phyloP scores from a whole-genome alignment of 1,284 basidiomycete species.

The Pisolithus thermaeus region DNA sequence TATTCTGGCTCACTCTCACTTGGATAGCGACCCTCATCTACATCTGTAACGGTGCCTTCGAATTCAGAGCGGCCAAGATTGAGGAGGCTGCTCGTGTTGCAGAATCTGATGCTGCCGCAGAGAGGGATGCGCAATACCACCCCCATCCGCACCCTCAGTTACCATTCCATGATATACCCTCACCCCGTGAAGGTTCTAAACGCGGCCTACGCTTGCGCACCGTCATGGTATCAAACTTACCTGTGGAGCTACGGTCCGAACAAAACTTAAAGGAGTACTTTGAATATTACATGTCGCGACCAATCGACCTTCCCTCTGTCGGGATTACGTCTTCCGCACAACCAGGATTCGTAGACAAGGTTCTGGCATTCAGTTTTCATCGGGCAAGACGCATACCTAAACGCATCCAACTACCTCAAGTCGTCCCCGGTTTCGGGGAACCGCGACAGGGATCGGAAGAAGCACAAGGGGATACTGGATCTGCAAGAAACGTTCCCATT shows the following conservation, averaged over 20 bases:
- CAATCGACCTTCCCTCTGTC: conserved; percentile 54
- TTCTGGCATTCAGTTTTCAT: conserved; percentile 54
- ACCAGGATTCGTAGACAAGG: conserved; percentile 61
- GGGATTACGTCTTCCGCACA: conserved; percentile 54
- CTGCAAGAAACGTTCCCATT: conserved; percentile 34
- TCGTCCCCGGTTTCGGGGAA: conserved; percentile 10
- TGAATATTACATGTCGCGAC: conserved; percentile 64
- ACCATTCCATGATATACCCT: conserved; percentile 46
- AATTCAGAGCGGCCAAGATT: conserved; percentile 50
- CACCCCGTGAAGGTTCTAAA: conserved; percentile 40
- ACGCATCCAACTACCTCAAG: conserved; percentile 29
- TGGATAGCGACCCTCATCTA: conserved; percentile 77
- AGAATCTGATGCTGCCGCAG: conserved; percentile 26
- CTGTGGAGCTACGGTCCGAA: conserved; percentile 63
- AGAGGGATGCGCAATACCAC: conserved; percentile 36
- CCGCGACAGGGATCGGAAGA: not conserved
- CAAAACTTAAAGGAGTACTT: conserved; percentile 72
- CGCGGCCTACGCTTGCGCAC: conserved; percentile 70
- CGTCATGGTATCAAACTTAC: conserved; percentile 84
- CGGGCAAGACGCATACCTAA: conserved; percentile 43
- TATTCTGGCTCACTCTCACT: conserved; percentile 75
- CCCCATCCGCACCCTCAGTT: conserved; percentile 65
- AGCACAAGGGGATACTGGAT: not conserved
- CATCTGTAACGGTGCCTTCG: conserved; percentile 73
- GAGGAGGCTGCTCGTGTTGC: conserved; percentile 35